Evolutionary conservation across 306 rosid species (phyloP).

Genomic region (Ormosia emarginata): DNA sequence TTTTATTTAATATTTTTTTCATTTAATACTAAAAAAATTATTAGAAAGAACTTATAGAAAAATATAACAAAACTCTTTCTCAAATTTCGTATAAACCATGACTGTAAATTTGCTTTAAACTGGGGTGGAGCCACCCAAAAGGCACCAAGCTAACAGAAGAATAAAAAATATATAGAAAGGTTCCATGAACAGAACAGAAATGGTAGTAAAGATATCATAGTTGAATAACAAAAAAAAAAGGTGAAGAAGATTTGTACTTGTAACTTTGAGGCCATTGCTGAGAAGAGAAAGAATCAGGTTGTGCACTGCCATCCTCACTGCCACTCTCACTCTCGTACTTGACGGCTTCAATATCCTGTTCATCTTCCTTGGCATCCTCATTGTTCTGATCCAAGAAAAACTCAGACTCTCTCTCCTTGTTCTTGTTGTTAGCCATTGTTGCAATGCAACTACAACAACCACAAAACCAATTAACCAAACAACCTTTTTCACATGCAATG

Average conservation of each 20-base stretch:
- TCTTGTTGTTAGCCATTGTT: conserved; percentile 39
- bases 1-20: too few relatives aligned
- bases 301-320: conserved; percentile 8
- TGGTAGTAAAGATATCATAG: not conserved
- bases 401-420: conserved; percentile 24
- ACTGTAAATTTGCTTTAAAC: not conserved
- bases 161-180: too few relatives aligned
- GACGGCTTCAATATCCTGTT: conserved; percentile 33
- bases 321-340: conserved; percentile 18
- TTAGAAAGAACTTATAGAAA: too few relatives aligned
- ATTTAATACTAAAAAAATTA: too few relatives aligned
- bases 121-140: not conserved
- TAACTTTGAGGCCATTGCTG: conserved; percentile 84
- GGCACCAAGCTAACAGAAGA: not conserved
- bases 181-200: not conserved
- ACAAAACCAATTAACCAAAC: not conserved
- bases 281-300: conserved; percentile 40
- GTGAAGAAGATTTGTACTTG: conserved; percentile 31
- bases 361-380: conserved; percentile 30
- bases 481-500: not conserved
- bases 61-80: too few relatives aligned
- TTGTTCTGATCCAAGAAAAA: conserved; percentile 30
- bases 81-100: too few relatives aligned
- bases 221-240: not conserved
- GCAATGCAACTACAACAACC: not conserved